A percentile compares a stretch with the other conserved stretches of the same genome.
Evolutionary conservation across 306 rosid species (phyloP).

Genomic region (Pterocarpus macrocarpus): DNA sequence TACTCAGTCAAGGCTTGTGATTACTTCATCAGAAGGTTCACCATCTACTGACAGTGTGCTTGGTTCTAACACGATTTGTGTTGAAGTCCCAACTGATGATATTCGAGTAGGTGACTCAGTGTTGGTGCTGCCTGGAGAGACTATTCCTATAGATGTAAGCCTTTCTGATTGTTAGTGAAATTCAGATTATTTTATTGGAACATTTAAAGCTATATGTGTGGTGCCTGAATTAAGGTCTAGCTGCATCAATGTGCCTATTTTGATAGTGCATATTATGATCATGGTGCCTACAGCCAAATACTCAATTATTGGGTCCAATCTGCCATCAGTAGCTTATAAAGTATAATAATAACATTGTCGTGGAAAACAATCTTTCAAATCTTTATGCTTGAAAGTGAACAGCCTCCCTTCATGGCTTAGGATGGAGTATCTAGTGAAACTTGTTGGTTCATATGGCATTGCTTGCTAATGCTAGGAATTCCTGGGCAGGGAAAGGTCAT

Average conservation of each 20-base stretch:
- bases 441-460: slow-evolving; percentile 36
- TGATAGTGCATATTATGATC: slow-evolving; percentile 28
- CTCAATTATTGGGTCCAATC: neutral
- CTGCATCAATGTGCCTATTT: slow-evolving; percentile 35
- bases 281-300: slow-evolving; percentile 9
- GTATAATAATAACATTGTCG: slow-evolving; percentile 21
- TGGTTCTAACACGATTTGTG: slow-evolving; percentile 75
- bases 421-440: slow-evolving; percentile 40
- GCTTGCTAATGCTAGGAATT: slow-evolving; percentile 47
- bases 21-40: slow-evolving; percentile 75
- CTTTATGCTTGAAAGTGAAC: slow-evolving; percentile 30
- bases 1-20: slow-evolving; percentile 91
- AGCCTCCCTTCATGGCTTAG: slow-evolving; percentile 31
- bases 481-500: slow-evolving; percentile 78
- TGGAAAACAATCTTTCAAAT: slow-evolving; percentile 27
- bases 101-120: slow-evolving; percentile 93
- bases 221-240: slow-evolving; percentile 31
- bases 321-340: slow-evolving; percentile 12
- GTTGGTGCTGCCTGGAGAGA: slow-evolving; percentile 96
- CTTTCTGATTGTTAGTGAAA: slow-evolving; percentile 44
- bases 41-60: slow-evolving; percentile 73
- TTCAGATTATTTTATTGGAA: slow-evolving; percentile 35
- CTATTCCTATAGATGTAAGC: slow-evolving; percentile 94
- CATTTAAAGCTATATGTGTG: slow-evolving; percentile 22
- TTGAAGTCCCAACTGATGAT: slow-evolving; percentile 93